Conservation (phyloP, 2,329 filamentous ascomycete genomes). For the Paecilomyces dactylethromorphus region DNA sequence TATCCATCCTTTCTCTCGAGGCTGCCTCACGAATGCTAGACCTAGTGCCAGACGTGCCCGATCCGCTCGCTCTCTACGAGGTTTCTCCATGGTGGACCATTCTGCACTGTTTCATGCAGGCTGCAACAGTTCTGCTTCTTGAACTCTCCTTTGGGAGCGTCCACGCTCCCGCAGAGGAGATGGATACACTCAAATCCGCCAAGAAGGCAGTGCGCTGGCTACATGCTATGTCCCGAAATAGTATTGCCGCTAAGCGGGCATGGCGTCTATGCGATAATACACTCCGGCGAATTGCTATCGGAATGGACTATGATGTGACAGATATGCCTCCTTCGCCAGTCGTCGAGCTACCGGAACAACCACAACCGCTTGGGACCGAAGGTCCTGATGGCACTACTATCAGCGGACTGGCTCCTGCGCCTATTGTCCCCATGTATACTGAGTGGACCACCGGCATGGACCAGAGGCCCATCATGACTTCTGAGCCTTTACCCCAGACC, state of each 20-base stretch:
- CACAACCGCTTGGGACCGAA: conserved; percentile 2
- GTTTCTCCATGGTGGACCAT: conserved; percentile 41
- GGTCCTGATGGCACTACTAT: background rate
- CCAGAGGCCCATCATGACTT: background rate
- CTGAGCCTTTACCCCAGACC: background rate
- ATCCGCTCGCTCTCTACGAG: conserved; percentile 33
- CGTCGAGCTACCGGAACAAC: conserved; percentile 9
- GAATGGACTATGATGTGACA: conserved; percentile 28
- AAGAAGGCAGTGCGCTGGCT: conserved; percentile 41
- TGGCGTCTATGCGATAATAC: conserved; percentile 36
- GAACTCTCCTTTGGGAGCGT: conserved; percentile 39
- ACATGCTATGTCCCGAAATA: conserved; percentile 32
- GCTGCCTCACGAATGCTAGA: conserved; percentile 32
- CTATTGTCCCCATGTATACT: conserved; percentile 1
- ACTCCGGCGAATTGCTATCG: conserved; percentile 25
- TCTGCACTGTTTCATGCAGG: conserved; percentile 40
- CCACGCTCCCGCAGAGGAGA: conserved; percentile 36
- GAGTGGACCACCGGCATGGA: background rate
- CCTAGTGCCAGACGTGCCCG: conserved; percentile 36
- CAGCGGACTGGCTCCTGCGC: background rate
- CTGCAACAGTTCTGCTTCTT: conserved; percentile 38
- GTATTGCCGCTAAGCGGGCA: conserved; percentile 32
- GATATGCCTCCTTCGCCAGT: conserved; percentile 23
- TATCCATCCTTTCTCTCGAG: conserved; percentile 33
- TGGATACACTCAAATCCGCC: conserved; percentile 24